A percentile compares a stretch with the other conserved stretches of the same genome.
Evolutionary conservation across 2,329 filamentous ascomycete genomes (phyloP).

Genomic region (Orbilia javanica): DNA sequence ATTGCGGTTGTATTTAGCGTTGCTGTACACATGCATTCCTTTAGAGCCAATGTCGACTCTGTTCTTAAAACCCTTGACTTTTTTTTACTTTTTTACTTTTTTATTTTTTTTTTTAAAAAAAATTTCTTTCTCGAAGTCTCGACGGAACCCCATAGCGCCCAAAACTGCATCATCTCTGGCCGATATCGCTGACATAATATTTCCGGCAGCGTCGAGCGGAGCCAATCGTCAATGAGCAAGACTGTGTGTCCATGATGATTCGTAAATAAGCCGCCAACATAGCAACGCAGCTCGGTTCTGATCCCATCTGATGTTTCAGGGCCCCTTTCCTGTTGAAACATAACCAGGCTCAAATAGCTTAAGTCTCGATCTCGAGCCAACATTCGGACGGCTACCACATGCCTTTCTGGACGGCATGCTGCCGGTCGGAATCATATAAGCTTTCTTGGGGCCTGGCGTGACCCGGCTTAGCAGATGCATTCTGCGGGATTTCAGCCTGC

Average conservation of each 20-base stretch:
- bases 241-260: no score
- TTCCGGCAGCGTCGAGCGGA: no score
- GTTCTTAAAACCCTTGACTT: no score
- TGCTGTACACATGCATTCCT: not conserved
- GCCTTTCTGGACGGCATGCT: not conserved
- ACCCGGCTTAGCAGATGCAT: conserved; percentile 13
- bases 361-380: not conserved
- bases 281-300: not conserved
- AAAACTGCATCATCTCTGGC: no score
- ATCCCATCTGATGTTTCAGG: no score
- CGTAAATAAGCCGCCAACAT: no score
- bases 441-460: not conserved
- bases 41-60: no score
- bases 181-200: no score
- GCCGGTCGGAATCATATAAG: not conserved
- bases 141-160: no score
- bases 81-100: not conserved
- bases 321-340: not conserved
- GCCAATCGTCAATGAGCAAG: no score
- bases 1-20: not conserved
- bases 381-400: not conserved
- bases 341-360: not conserved
- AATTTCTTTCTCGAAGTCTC: no score
- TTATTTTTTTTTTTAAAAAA: no score
- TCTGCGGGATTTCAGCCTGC: not conserved